Evolutionary conservation across 208 protist genomes (phyloP).

Genomic region (Leishmania braziliensis): DNA sequence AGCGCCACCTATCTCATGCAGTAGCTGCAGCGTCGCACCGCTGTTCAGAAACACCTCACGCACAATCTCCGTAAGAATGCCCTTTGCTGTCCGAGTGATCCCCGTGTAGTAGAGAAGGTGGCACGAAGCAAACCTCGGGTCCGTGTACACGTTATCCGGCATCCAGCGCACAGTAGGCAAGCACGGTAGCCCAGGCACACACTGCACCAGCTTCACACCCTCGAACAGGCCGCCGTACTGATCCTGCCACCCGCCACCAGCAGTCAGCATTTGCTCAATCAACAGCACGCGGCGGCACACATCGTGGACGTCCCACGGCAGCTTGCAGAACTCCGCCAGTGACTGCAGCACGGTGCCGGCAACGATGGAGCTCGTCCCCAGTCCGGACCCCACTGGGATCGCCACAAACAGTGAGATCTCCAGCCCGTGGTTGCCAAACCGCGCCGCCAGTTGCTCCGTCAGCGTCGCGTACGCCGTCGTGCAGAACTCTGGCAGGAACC

Average conservation of each 20-base stretch:
- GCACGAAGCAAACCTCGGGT: constrained; percentile 31
- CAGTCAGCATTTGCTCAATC: constrained; percentile 72
- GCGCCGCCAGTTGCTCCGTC: constrained; percentile 34
- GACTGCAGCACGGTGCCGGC: constrained; percentile 50
- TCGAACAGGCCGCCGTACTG: constrained; percentile 61
- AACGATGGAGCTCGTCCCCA: constrained; percentile 73
- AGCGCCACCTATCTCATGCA: constrained; percentile 42
- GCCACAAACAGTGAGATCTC: constrained; percentile 58
- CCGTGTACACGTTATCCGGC: constrained; percentile 42
- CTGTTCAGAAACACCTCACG: constrained; percentile 49
- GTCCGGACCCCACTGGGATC: constrained; percentile 60
- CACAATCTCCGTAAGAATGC: constrained; percentile 49
- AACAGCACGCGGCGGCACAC: constrained; percentile 57
- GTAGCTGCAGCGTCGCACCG: constrained; percentile 25
- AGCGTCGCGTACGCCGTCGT: constrained; percentile 32
- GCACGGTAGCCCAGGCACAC: constrained; percentile 34
- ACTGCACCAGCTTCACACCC: constrained; percentile 54
- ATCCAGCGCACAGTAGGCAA: constrained; percentile 46
- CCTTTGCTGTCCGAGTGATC: constrained; percentile 49
- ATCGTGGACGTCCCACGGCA: constrained; percentile 44
- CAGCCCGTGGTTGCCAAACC: constrained; percentile 48
- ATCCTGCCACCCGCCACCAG: constrained; percentile 74
- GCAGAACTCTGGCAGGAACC: constrained; percentile 55
- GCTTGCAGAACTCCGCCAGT: constrained; percentile 44
- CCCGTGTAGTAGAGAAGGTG: constrained; percentile 74